Evolutionary conservation across 495 filamentous ascomycete species (phyloP).

Genomic region (Immersiella caudata): DNA sequence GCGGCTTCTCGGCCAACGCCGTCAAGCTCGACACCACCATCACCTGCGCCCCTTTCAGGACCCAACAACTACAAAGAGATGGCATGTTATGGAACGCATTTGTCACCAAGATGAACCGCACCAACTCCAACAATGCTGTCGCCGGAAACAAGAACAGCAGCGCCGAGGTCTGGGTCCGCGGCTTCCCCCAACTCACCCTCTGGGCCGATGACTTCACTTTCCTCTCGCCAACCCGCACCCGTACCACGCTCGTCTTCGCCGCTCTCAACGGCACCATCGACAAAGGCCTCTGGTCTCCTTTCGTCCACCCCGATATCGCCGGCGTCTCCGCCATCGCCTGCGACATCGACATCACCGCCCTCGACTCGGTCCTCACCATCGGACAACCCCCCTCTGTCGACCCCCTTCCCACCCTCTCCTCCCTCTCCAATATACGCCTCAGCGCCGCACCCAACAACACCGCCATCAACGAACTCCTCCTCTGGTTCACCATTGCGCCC

Average conservation of each 20-base stretch:
- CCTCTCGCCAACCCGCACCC: constrained; percentile 22
- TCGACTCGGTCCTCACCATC: constrained; percentile 28
- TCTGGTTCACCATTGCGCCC: constrained; percentile 38
- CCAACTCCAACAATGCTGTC: constrained; percentile 16
- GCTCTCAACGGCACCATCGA: constrained; percentile 39
- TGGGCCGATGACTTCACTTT: constrained; percentile 35
- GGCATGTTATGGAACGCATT: constrained; percentile 33
- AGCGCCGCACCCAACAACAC: constrained; percentile 17
- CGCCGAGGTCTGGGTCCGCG: constrained; percentile 31
- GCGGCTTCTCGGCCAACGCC: constrained; percentile 30
- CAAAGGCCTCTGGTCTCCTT: constrained; percentile 21
- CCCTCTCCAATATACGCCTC: constrained; percentile 22
- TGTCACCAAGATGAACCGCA: constrained; percentile 34
- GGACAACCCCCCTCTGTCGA: constrained; percentile 1
- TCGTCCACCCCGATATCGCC: constrained; percentile 22
- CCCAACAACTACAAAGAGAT: constrained; percentile 26
- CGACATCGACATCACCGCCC: constrained; percentile 27
- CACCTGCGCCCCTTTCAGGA: constrained; percentile 25
- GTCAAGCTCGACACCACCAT: constrained; percentile 30
- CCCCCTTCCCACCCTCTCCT: constrained; percentile 27
- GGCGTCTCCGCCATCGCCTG: constrained; percentile 32
- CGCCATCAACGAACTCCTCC: constrained; percentile 35
- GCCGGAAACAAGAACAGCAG: constrained; percentile 20
- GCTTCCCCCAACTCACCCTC: constrained; percentile 27
- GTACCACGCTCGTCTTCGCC: constrained; percentile 35